Evolutionary conservation across 805 yeast species (phyloP), one percentile per base, ranked within the genome.

Genomic region (Lipomyces anomalus): DNA sequence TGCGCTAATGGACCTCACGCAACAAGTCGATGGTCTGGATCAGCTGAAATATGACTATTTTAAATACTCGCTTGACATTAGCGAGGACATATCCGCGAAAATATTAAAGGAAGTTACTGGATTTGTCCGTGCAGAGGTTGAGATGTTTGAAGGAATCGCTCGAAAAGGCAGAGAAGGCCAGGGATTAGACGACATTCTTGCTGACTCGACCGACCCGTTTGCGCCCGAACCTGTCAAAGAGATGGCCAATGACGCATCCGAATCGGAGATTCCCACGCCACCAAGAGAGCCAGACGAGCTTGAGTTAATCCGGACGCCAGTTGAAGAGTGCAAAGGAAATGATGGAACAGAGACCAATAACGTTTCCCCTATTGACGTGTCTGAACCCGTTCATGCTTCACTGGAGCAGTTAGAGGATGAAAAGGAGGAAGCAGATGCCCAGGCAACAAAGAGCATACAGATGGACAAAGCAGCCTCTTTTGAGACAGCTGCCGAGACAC

Each of bases 111-210:
- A 72, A 42, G 72, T 85, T 1, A 82, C 86, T 1, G 72, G 82
- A 1, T 69, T 83, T 4, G 80, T 85, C 1, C 68, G 86, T 40
- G 89, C 92, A 2, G 90, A 87, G 60, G 78, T 87, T 16, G 92
- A 85, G 57, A 78, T 86, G 17, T 79, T 77, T 56, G 95, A 84
- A 57, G 81, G 83, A 22, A 78, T 87, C 20, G 94, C 95, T 0
- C 71, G 78, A 46, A 87, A 87, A 59, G 92, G 94, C 3, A 81
- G 88, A 85, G 74, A 82, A 3, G 95, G 94, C 11, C 92, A 90
- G 22, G 95, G 95, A 0, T 66, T 87, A 28, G 95, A 86, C 58
- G 80, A 75, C 22, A 66, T 84, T 43, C 67, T 84, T 21, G 68
- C 77, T 1, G 68, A 73, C 28, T 78, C 84, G 32, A 82, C 83